A percentile compares a stretch with the other conserved stretches of the same genome.
phyloP scores from a whole-genome alignment of 306 rosid species.

The Cicer arietinum region DNA sequence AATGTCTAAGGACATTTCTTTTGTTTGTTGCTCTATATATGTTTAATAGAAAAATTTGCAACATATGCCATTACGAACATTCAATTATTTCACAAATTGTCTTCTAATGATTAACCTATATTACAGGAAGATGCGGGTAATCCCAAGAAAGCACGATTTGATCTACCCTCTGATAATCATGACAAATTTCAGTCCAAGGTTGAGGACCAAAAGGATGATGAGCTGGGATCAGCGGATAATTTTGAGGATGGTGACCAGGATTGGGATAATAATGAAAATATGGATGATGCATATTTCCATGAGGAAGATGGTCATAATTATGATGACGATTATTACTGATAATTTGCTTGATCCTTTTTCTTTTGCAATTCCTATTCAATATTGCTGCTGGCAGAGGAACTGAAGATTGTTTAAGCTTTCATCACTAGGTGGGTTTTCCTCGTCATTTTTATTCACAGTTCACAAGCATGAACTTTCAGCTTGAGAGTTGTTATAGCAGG shows the following conservation, averaged over 20 bases:
- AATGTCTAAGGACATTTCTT: slow-evolving; percentile 6
- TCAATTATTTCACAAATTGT: slow-evolving; percentile 1
- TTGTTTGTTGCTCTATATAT: background rate
- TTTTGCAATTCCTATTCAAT: slow-evolving; percentile 20
- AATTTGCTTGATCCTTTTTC: background rate
- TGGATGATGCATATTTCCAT: slow-evolving; percentile 26
- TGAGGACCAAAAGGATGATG: slow-evolving; percentile 30
- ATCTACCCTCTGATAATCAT: slow-evolving; percentile 34
- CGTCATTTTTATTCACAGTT: background rate
- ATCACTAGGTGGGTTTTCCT: background rate
- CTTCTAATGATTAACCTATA: slow-evolving; percentile 1
- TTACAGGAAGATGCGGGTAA: slow-evolving; percentile 35
- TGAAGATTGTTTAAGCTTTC: background rate
- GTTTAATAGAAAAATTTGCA: background rate
- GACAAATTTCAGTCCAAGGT: slow-evolving; percentile 2
- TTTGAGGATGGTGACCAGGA: slow-evolving; percentile 37
- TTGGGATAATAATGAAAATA: slow-evolving; percentile 34
- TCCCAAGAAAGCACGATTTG: slow-evolving; percentile 45
- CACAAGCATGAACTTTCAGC: background rate
- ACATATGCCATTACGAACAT: background rate
- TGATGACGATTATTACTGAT: slow-evolving; percentile 28
- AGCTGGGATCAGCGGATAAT: slow-evolving; percentile 30
- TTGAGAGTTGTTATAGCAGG: background rate
- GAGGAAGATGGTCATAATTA: slow-evolving; percentile 38
- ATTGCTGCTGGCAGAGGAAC: background rate